A percentile compares a stretch with the other conserved stretches of the same genome.
Evolutionary conservation across 1,284 basidiomycete genomes (phyloP).

Genomic region (Marasmius oreades): DNA sequence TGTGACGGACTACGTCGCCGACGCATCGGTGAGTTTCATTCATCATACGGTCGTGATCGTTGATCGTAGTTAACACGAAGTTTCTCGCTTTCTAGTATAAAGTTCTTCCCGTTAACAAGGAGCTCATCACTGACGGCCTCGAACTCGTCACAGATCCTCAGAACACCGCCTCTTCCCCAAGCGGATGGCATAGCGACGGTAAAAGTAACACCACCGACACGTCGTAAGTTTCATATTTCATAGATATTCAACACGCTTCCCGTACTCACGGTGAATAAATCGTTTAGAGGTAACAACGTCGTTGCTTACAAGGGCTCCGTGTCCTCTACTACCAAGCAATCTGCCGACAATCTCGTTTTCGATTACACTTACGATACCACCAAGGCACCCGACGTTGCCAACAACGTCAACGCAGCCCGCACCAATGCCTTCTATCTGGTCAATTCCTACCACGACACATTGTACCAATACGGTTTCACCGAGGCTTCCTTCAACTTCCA

Average conservation of each 20-base stretch:
- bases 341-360: slow-evolving; percentile 22
- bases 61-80: too few species aligned
- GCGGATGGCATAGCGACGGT: slow-evolving; percentile 17
- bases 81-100: slow-evolving; percentile 24
- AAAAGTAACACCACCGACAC: slow-evolving; percentile 15
- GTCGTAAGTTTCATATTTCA: slow-evolving; percentile 8
- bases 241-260: too few species aligned
- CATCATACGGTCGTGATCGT: slow-evolving; percentile 1
- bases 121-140: slow-evolving; percentile 29
- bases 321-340: slow-evolving; percentile 16
- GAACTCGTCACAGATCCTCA: slow-evolving; percentile 31
- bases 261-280: background rate
- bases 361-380: slow-evolving; percentile 32
- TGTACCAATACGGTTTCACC: slow-evolving; percentile 4
- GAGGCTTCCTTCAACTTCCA: slow-evolving; percentile 24
- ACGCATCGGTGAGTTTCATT: slow-evolving; percentile 36
- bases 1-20: slow-evolving; percentile 52
- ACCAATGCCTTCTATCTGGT: slow-evolving; percentile 50
- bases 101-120: slow-evolving; percentile 34
- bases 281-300: slow-evolving; percentile 30
- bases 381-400: slow-evolving; percentile 17
- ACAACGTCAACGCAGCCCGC: slow-evolving; percentile 43
- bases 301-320: slow-evolving; percentile 31
- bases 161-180: slow-evolving; percentile 22
- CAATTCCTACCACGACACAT: slow-evolving; percentile 46